phyloP scores from a whole-genome alignment of 31 red algal genomes.

The Odonthalia washingtoniensis region DNA sequence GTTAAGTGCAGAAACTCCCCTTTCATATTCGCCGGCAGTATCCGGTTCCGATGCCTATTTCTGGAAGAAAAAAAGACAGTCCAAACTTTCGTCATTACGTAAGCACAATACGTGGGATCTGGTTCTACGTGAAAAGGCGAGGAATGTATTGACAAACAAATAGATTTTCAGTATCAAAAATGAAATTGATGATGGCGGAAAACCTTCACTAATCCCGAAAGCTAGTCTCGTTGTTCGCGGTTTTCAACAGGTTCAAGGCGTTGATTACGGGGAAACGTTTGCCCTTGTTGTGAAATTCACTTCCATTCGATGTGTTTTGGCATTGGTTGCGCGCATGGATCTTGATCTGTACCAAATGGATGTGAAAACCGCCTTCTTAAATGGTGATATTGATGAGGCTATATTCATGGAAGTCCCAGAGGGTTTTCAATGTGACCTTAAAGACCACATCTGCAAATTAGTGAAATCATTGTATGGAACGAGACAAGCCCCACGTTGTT shows the following conservation, averaged over 20 bases:
- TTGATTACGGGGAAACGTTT: constrained; percentile 45
- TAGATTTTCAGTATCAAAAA: too few species aligned
- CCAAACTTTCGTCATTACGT: too few species aligned
- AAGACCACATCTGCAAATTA: neutral
- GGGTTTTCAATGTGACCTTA: neutral
- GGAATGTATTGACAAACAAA: too few species aligned
- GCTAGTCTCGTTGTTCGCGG: neutral
- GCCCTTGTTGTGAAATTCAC: constrained; percentile 54
- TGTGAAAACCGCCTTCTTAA: constrained; percentile 56
- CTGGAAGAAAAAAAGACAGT: too few species aligned
- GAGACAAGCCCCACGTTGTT: constrained; percentile 37
- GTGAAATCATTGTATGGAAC: too few species aligned
- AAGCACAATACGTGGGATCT: too few species aligned
- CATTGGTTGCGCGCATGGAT: neutral
- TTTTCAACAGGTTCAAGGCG: constrained; percentile 37
- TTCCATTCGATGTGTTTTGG: constrained; percentile 38
- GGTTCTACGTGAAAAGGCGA: too few species aligned
- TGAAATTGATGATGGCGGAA: too few species aligned
- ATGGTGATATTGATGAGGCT: constrained; percentile 50
- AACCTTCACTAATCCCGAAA: too few species aligned
- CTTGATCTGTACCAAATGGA: constrained; percentile 41
- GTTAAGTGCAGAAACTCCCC: too few species aligned
- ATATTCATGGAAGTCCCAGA: constrained; percentile 53
- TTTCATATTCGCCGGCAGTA: too few species aligned
- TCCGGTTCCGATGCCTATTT: too few species aligned